phyloP scores from a whole-genome alignment of 2,329 filamentous ascomycete species.

The Drechslera avenae region DNA sequence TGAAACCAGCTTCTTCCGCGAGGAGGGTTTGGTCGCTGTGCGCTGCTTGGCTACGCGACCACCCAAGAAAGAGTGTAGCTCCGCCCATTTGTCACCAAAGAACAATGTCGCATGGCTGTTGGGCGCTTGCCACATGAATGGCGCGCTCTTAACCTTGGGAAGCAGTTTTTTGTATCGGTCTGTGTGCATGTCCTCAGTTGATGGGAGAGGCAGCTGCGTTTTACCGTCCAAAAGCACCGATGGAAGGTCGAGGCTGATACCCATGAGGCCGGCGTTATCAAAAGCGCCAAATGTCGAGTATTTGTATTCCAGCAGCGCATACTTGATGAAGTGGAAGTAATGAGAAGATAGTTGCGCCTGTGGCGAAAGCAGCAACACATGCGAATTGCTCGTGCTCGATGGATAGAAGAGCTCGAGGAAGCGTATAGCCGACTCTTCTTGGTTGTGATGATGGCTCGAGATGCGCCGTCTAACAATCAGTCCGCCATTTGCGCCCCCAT shows the following conservation, averaged over 20 bases:
- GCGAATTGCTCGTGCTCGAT: slow-evolving; percentile 63
- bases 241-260: slow-evolving; percentile 80
- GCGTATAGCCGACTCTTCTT: slow-evolving; percentile 73
- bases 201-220: slow-evolving; percentile 58
- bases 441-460: slow-evolving; percentile 60
- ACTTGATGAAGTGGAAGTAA: slow-evolving; percentile 87
- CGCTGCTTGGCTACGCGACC: slow-evolving; percentile 57
- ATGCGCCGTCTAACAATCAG: slow-evolving; percentile 79
- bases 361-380: slow-evolving; percentile 84
- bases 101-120: slow-evolving; percentile 81
- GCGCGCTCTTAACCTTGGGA: slow-evolving; percentile 48
- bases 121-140: slow-evolving; percentile 86
- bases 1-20: slow-evolving; percentile 57
- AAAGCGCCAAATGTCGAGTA: slow-evolving; percentile 63
- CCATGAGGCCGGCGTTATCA: slow-evolving; percentile 66
- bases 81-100: slow-evolving; percentile 83
- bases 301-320: slow-evolving; percentile 74
- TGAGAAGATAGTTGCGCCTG: slow-evolving; percentile 78
- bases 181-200: slow-evolving; percentile 44
- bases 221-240: slow-evolving; percentile 66
- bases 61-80: slow-evolving; percentile 80
- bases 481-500: slow-evolving; percentile 39
- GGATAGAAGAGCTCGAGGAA: slow-evolving; percentile 92
- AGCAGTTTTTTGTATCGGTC: slow-evolving; percentile 35
- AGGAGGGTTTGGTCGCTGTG: slow-evolving; percentile 25